phyloP scores from a whole-genome alignment of 192 early-diverging fungal genomes.

The Thamnidium elegans region DNA sequence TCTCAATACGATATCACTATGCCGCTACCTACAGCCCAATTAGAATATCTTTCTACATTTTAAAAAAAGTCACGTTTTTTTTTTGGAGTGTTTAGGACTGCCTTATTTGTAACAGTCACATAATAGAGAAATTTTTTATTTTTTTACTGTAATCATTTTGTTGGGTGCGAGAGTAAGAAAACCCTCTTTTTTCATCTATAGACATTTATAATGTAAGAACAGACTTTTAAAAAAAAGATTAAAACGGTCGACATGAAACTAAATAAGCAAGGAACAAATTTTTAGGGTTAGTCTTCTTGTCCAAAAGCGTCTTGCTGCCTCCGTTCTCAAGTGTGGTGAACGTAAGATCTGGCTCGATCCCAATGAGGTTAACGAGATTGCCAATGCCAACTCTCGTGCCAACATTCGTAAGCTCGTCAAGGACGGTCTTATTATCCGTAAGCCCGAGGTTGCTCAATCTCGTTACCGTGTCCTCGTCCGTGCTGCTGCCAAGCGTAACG shows the following conservation, averaged over 20 bases:
- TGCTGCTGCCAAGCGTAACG: constrained; percentile 91
- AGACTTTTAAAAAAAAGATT: no score
- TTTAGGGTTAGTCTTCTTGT: constrained; percentile 70
- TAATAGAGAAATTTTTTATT: no score
- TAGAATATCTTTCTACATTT: no score
- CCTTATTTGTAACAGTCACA: no score
- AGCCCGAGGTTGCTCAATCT: constrained; percentile 84
- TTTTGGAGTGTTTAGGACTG: no score
- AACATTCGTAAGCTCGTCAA: constrained; percentile 97
- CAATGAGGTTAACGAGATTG: constrained; percentile 91
- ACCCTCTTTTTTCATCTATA: no score
- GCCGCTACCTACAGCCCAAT: no score
- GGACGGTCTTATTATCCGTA: constrained; percentile 95
- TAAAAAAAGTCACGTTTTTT: no score
- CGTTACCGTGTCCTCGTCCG: constrained; percentile 92
- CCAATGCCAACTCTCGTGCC: constrained; percentile 97
- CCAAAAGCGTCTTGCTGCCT: constrained; percentile 96
- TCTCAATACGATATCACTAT: no score
- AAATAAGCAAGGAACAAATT: neutral
- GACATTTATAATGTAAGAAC: neutral
- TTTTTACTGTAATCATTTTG: no score
- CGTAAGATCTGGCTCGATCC: constrained; percentile 99
- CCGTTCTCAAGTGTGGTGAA: constrained; percentile 96
- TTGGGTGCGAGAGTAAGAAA: no score
- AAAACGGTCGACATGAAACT: neutral